Conservation (phyloP, 176 grass and related monocot species). For the Zoysia pacifica region DNA sequence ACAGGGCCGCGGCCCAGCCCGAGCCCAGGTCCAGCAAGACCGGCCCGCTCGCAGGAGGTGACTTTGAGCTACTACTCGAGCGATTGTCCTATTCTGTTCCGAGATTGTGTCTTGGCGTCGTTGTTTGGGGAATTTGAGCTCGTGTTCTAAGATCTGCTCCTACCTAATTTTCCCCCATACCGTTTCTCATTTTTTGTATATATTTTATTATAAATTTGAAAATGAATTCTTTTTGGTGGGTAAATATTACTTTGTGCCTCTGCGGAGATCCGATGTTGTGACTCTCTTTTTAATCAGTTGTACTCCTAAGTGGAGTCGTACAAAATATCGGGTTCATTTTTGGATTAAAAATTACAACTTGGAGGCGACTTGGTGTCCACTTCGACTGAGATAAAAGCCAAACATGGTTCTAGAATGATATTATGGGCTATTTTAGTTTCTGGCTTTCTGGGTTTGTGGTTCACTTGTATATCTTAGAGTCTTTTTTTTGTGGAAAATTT, state of each 20-base stretch:
- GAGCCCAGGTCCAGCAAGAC: slow-evolving; percentile 35
- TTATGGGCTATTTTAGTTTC: slow-evolving; percentile 17
- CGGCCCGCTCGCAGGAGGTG: slow-evolving; percentile 52
- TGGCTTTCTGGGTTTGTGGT: neutral
- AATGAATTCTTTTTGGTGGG: neutral
- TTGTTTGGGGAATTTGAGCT: slow-evolving; percentile 24
- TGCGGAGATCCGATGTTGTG: slow-evolving; percentile 12
- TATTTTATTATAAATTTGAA: neutral
- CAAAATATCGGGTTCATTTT: neutral
- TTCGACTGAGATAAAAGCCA: neutral
- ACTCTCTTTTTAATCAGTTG: neutral
- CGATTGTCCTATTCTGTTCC: neutral
- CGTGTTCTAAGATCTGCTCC: slow-evolving; percentile 33
- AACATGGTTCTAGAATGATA: neutral
- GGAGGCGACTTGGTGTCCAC: neutral
- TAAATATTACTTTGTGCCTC: neutral
- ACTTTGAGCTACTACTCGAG: slow-evolving; percentile 14
- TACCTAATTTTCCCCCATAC: neutral
- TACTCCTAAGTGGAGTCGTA: neutral
- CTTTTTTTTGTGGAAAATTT: neutral
- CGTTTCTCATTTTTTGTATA: neutral
- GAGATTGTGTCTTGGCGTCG: neutral
- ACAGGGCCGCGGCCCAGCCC: slow-evolving; percentile 34
- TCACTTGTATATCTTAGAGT: neutral
- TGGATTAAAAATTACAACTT: slow-evolving; percentile 29